Conservation (phyloP, 2,329 filamentous ascomycete genomes). For the Monosporascus sp. region DNA sequence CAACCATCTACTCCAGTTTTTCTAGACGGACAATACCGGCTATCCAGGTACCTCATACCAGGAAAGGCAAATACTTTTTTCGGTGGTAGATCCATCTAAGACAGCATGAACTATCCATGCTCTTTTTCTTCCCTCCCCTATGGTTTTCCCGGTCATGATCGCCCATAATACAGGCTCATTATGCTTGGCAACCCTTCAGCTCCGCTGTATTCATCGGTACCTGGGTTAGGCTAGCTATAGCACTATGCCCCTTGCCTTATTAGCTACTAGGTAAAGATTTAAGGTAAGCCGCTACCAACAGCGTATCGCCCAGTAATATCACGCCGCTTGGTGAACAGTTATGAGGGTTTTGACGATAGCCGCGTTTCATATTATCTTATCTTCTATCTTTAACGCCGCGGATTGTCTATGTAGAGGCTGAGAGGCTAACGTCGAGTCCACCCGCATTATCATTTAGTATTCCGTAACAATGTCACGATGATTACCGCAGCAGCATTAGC, state of each 20-base stretch:
- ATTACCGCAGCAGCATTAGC: neutral
- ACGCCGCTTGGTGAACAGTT: neutral
- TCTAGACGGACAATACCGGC: neutral
- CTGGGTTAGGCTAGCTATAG: neutral
- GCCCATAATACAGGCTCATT: too few relatives aligned
- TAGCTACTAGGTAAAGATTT: neutral
- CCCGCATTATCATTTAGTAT: neutral
- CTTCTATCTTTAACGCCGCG: neutral
- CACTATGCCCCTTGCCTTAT: neutral
- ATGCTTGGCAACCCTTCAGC: too few relatives aligned
- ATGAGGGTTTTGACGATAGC: neutral
- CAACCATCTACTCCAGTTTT: neutral
- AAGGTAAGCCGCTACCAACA: neutral
- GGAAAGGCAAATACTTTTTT: neutral
- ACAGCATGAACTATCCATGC: too few relatives aligned
- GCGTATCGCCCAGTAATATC: neutral
- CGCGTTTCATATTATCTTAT: neutral
- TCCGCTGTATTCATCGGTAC: too few relatives aligned
- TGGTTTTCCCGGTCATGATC: too few relatives aligned
- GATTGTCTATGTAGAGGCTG: neutral
- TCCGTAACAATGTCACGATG: neutral
- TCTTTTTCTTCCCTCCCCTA: too few relatives aligned
- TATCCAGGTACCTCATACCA: neutral
- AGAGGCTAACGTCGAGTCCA: neutral
- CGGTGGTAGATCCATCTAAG: too few relatives aligned